phyloP scores from a whole-genome alignment of 139 green algal genomes.

The Auxenochlorella pyrenoidosa region DNA sequence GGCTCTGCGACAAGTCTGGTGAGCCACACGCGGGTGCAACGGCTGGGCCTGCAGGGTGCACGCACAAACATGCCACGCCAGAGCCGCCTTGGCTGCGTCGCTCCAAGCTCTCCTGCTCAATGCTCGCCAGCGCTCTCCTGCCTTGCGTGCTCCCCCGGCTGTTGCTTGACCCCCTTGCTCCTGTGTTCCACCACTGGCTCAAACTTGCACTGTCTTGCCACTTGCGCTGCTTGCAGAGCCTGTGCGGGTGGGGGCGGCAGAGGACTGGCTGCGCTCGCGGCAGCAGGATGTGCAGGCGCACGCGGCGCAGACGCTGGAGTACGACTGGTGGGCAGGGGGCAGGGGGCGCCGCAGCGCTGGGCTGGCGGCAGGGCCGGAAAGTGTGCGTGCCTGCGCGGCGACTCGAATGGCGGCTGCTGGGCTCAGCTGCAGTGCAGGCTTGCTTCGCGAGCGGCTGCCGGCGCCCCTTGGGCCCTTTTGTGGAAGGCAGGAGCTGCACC shows the following conservation, averaged over 20 bases:
- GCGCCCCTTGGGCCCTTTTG: no score
- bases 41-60: background rate
- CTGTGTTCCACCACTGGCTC: background rate
- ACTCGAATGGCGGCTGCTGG: no score
- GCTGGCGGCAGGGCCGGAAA: no score
- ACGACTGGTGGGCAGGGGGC: conserved; percentile 78
- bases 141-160: background rate
- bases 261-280: conserved; percentile 69
- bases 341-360: background rate
- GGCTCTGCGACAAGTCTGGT: conserved; percentile 63
- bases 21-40: background rate
- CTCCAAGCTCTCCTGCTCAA: background rate
- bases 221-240: conserved; percentile 8
- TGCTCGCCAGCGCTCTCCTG: background rate
- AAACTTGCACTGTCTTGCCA: background rate
- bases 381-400: no score
- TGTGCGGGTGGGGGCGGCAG: conserved; percentile 66
- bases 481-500: no score
- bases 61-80: background rate
- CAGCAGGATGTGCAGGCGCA: conserved; percentile 72
- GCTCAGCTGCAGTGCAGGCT: no score
- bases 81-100: background rate
- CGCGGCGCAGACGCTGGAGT: conserved; percentile 69
- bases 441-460: no score
- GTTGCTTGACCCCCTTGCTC: background rate